phyloP scores from a whole-genome alignment of 192 early-diverging fungal genomes.

The Backusella morwellensis region DNA sequence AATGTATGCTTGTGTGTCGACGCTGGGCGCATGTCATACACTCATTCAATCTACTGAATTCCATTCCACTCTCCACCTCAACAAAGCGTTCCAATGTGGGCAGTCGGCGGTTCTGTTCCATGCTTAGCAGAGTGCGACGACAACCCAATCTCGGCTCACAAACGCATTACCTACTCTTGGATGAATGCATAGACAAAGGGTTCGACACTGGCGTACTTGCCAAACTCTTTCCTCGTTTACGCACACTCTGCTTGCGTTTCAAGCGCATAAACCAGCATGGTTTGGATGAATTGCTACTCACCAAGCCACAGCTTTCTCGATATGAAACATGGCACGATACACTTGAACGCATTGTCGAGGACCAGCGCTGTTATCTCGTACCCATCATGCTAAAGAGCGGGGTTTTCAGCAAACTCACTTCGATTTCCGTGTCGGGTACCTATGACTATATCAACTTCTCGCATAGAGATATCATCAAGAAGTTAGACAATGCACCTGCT shows the following conservation, averaged over 20 bases:
- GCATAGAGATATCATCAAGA: background rate
- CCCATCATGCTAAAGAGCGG: background rate
- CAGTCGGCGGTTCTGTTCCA: background rate
- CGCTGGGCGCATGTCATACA: background rate
- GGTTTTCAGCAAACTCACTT: background rate
- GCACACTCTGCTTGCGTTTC: background rate
- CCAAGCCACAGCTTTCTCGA: background rate
- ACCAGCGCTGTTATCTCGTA: background rate
- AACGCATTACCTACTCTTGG: background rate
- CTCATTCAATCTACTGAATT: background rate
- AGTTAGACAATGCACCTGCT: background rate
- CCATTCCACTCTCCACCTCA: background rate
- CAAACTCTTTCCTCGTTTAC: background rate
- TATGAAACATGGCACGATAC: background rate
- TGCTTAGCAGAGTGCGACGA: background rate
- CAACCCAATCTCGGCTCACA: background rate
- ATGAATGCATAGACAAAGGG: background rate
- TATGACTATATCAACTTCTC: background rate
- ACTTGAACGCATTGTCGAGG: background rate
- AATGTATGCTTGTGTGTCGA: background rate
- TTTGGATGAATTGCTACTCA: background rate
- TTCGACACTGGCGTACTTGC: background rate
- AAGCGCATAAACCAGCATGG: background rate
- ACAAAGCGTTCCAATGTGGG: background rate
- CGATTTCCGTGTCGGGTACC: background rate